A percentile compares a stretch with the other conserved stretches of the same genome.
Conservation (phyloP, 768 basidiomycete species). For the Leccinum uliginosum region DNA sequence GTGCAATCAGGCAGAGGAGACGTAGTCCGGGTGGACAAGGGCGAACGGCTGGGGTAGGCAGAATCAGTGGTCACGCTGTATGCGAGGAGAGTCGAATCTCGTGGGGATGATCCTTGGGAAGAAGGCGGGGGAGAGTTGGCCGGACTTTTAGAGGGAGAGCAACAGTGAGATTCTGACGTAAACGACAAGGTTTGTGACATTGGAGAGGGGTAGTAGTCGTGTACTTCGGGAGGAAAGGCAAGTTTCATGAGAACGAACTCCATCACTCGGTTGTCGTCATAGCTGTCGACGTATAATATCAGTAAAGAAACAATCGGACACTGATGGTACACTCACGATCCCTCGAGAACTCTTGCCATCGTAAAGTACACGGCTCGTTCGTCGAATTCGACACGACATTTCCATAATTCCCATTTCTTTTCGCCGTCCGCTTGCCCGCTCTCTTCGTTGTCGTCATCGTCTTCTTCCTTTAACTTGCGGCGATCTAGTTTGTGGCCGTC, state of each 20-base stretch:
- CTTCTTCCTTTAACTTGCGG: conserved; percentile 7
- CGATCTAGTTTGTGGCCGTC: conserved; percentile 6
- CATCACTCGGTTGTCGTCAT: conserved; percentile 62
- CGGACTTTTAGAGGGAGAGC: conserved; percentile 24
- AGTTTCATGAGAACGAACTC: conserved; percentile 70
- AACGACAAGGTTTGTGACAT: conserved; percentile 13
- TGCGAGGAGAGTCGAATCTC: conserved; percentile 16
- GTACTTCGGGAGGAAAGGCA: conserved; percentile 48
- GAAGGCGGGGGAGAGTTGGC: conserved; percentile 26
- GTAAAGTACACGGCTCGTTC: conserved; percentile 68
- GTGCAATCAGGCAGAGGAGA: conserved; percentile 20
- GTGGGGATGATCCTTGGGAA: conserved; percentile 27
- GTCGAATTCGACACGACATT: conserved; percentile 74
- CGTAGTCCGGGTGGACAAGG: conserved; percentile 17
- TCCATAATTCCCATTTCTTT: conserved; percentile 68
- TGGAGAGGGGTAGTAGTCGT: conserved; percentile 30
- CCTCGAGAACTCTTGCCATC: conserved; percentile 61
- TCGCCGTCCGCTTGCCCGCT: conserved; percentile 16
- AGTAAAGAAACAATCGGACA: background rate
- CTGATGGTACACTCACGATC: conserved; percentile 37
- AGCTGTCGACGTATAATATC: conserved; percentile 29
- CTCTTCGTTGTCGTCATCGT: conserved; percentile 11
- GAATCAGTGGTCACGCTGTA: conserved; percentile 6
- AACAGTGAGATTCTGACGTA: conserved; percentile 11
- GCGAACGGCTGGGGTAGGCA: conserved; percentile 16